Conservation (phyloP, 257 asterid species). For the Solanum arcanum region DNA sequence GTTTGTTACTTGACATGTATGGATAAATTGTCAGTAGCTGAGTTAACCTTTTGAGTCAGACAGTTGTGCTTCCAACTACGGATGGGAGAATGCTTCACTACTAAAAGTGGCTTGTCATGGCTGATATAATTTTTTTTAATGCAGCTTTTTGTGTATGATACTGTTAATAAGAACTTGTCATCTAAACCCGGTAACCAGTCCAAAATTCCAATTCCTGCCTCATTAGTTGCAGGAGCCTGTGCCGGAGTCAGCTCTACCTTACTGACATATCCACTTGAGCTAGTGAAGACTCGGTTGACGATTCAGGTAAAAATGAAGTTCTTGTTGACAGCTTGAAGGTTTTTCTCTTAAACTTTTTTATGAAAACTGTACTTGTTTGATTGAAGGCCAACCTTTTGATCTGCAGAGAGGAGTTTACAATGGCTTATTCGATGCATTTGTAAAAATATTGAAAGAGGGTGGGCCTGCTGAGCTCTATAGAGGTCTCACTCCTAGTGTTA, state of each 20-base stretch:
- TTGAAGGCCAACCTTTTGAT: not conserved
- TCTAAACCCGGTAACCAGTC: constrained; percentile 51
- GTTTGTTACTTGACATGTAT: not conserved
- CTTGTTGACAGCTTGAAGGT: not conserved
- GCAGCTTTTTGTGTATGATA: constrained; percentile 84
- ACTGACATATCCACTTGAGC: constrained; percentile 87
- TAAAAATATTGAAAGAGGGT: constrained; percentile 78
- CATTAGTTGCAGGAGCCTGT: constrained; percentile 86
- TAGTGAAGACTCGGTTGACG: constrained; percentile 85
- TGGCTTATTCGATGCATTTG: constrained; percentile 69
- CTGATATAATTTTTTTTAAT: not conserved
- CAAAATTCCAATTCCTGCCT: constrained; percentile 67
- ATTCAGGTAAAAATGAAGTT: constrained; percentile 50
- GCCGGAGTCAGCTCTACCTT: constrained; percentile 95
- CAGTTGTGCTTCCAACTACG: not conserved
- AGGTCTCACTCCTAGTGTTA: constrained; percentile 83
- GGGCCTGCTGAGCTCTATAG: constrained; percentile 81
- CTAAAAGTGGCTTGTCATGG: not conserved
- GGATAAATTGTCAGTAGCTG: not conserved
- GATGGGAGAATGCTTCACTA: not conserved
- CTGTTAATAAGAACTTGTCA: constrained; percentile 73
- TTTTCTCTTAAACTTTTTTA: not conserved
- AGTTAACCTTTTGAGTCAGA: not conserved
- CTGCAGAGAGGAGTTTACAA: constrained; percentile 65
- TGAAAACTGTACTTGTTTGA: not conserved